These are phyloP conservation scores for Madurella mycetomatis DNA, from an alignment of 2,329 filamentous ascomycete genomes.

Conservation along the genomic window DNA sequence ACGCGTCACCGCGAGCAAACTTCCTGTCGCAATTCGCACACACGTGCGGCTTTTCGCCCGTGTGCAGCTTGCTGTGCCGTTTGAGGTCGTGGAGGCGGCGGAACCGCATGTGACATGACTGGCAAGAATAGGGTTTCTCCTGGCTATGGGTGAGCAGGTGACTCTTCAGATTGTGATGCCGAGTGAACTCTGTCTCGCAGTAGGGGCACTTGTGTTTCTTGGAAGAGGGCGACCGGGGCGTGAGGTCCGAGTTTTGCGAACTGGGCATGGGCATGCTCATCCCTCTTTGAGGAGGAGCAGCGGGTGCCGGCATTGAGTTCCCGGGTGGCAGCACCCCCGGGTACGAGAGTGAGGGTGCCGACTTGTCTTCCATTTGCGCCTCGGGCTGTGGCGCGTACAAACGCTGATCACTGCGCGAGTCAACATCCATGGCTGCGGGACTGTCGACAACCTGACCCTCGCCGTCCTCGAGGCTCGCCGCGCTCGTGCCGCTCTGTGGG, in stretches of 20 bases:
- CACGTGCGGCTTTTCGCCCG: slow-evolving; percentile 89
- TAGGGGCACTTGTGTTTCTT: slow-evolving; percentile 98
- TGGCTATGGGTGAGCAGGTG: slow-evolving; percentile 96
- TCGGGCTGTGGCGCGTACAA: slow-evolving; percentile 38
- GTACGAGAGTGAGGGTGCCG: slow-evolving; percentile 50
- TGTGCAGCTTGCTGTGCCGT: slow-evolving; percentile 93
- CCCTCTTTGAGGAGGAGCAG: slow-evolving; percentile 41
- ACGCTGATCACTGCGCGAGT: slow-evolving; percentile 37
- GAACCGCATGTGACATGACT: slow-evolving; percentile 90
- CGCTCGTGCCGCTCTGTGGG: slow-evolving; percentile 39
- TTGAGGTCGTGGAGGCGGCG: slow-evolving; percentile 91
- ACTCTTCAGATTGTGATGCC: slow-evolving; percentile 96
- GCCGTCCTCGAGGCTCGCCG: slow-evolving; percentile 39
- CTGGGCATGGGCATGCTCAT: slow-evolving; percentile 56
- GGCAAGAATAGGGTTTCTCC: slow-evolving; percentile 94
- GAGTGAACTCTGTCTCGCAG: slow-evolving; percentile 93
- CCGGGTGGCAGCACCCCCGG: slow-evolving; percentile 47
- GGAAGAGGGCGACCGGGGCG: slow-evolving; percentile 63
- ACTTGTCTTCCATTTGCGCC: slow-evolving; percentile 48
- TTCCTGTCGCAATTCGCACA: slow-evolving; percentile 92
- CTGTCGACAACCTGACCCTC: slow-evolving; percentile 43
- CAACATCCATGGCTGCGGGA: slow-evolving; percentile 52
- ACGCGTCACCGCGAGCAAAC: slow-evolving; percentile 90
- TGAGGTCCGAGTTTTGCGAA: slow-evolving; percentile 38
- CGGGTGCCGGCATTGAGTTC: slow-evolving; percentile 41